These are phyloP conservation scores for Theileria orientalis DNA, from an alignment of 169 alveolate species.

Conservation along the genomic window DNA sequence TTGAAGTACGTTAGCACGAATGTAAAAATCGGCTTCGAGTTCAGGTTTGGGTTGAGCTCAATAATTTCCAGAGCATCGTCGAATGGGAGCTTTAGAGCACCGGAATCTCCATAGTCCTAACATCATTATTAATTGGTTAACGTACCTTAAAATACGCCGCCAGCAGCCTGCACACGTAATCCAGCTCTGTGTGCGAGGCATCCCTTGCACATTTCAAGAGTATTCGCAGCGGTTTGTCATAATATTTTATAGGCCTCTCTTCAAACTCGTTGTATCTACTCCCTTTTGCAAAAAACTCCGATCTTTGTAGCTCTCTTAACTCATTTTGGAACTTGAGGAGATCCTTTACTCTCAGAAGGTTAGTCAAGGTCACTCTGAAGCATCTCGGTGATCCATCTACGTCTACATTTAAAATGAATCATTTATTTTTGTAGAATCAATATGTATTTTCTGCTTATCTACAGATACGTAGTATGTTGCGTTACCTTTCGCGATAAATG, in stretches of 20 bases:
- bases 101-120: constrained; percentile 54
- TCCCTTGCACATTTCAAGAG: constrained; percentile 35
- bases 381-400: constrained; percentile 29
- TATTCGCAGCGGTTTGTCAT: background rate
- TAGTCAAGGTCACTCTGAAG: constrained; percentile 36
- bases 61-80: constrained; percentile 27
- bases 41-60: constrained; percentile 46
- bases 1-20: constrained; percentile 47
- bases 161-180: constrained; percentile 34
- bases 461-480: background rate
- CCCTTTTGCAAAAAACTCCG: background rate
- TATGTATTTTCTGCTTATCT: background rate
- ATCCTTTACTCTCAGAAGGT: constrained; percentile 41
- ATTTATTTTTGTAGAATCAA: background rate
- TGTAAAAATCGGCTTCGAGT: constrained; percentile 49
- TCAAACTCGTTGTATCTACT: background rate
- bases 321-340: constrained; percentile 35
- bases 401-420: background rate
- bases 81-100: constrained; percentile 16
- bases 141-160: constrained; percentile 58
- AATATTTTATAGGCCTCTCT: constrained; percentile 3
- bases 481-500: constrained; percentile 30
- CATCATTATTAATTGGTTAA: background rate
- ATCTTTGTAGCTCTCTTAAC: constrained; percentile 26
- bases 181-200: constrained; percentile 34